phyloP scores from a whole-genome alignment of 2,329 filamentous ascomycete species.

The Metarhizium robertsii region DNA sequence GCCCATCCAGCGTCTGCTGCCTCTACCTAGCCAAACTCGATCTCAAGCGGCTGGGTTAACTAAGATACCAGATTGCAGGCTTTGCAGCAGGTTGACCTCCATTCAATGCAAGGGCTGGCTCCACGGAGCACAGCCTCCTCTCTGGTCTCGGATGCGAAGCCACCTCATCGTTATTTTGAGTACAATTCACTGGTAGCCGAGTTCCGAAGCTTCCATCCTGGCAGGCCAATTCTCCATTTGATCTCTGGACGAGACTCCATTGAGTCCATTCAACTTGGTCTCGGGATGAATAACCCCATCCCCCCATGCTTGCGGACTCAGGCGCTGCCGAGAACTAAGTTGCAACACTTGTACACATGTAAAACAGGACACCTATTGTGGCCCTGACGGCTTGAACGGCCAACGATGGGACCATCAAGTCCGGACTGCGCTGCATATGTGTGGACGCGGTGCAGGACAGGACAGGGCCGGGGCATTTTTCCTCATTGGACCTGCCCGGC shows the following conservation, averaged over 20 bases:
- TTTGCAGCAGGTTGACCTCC: too few species aligned
- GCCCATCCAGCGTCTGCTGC: too few species aligned
- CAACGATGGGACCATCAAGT: background rate
- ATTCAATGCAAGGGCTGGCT: too few species aligned
- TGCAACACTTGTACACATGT: background rate
- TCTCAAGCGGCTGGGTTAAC: too few species aligned
- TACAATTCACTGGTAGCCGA: background rate
- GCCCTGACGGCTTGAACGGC: background rate
- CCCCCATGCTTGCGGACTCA: background rate
- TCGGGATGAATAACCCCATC: too few species aligned
- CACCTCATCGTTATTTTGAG: too few species aligned
- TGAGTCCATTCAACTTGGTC: too few species aligned
- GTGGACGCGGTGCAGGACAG: background rate
- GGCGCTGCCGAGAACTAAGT: background rate
- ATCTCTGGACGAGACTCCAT: background rate
- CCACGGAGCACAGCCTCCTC: too few species aligned
- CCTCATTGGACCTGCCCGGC: background rate
- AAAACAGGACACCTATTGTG: background rate
- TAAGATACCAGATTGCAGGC: too few species aligned
- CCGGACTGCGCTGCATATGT: background rate
- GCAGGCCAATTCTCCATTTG: background rate
- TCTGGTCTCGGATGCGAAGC: too few species aligned
- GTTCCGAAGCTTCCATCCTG: background rate
- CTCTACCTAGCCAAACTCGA: too few species aligned
- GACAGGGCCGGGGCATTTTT: background rate